phyloP scores from a whole-genome alignment of 1,284 basidiomycete genomes.

The Cryptococcus sp. region DNA sequence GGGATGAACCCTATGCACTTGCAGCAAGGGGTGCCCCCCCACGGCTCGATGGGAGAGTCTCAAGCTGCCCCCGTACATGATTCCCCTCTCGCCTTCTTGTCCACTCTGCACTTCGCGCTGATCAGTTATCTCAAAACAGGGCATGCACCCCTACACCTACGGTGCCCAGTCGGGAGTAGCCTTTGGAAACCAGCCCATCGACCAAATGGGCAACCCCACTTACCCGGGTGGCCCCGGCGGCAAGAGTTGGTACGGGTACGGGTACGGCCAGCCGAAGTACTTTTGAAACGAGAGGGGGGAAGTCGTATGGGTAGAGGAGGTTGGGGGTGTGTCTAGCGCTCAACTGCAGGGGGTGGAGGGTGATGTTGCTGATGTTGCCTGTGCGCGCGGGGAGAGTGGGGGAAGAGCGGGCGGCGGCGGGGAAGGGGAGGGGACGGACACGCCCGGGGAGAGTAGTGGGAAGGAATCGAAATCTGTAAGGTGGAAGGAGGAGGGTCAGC shows the following conservation, averaged over 20 bases:
- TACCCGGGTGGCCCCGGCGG: constrained; percentile 27
- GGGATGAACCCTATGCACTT: constrained; percentile 12
- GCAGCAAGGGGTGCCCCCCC: constrained; percentile 10
- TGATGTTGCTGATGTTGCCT: neutral
- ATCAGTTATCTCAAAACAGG: constrained; percentile 13
- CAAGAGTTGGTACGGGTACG: constrained; percentile 32
- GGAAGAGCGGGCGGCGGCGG: neutral
- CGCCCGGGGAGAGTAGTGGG: neutral
- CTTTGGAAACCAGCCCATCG: constrained; percentile 33
- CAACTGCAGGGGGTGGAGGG: neutral
- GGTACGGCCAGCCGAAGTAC: constrained; percentile 27
- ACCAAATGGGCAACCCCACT: constrained; percentile 35
- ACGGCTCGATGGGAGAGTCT: constrained; percentile 27
- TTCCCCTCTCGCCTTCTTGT: constrained; percentile 2
- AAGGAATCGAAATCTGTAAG: constrained; percentile 1
- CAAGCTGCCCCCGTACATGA: constrained; percentile 39
- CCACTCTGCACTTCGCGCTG: neutral
- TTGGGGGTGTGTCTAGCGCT: neutral
- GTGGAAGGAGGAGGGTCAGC: constrained; percentile 3
- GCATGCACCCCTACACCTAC: constrained; percentile 41
- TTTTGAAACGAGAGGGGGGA: constrained; percentile 6
- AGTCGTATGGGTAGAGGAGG: neutral
- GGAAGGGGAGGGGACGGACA: neutral
- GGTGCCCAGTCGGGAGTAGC: constrained; percentile 36
- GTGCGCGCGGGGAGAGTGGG: neutral